Evolutionary conservation across 2,329 filamentous ascomycete species (phyloP).

Genomic region (Ophiostoma ips): DNA sequence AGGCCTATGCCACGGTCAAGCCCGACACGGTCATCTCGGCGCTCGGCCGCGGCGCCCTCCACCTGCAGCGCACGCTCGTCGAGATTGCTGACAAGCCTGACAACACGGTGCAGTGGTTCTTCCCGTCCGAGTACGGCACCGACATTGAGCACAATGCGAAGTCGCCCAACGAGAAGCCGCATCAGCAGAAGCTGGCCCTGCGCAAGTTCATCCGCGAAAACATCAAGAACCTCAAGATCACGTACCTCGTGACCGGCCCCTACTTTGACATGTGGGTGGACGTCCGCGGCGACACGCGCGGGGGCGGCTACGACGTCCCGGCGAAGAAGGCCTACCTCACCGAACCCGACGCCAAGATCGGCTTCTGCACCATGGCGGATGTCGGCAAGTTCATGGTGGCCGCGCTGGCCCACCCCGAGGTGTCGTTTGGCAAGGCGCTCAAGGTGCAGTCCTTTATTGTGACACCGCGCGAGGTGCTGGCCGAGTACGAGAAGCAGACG

Average conservation of each 20-base stretch:
- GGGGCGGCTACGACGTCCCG: slow-evolving; percentile 45
- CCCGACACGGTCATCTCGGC: slow-evolving; percentile 54
- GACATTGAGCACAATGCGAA: slow-evolving; percentile 47
- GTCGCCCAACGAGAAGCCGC: slow-evolving; percentile 48
- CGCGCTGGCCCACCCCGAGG: slow-evolving; percentile 42
- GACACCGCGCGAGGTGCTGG: slow-evolving; percentile 46
- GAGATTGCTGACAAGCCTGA: slow-evolving; percentile 39
- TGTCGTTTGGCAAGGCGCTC: slow-evolving; percentile 39
- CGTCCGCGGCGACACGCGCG: slow-evolving; percentile 23
- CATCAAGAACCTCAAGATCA: slow-evolving; percentile 41
- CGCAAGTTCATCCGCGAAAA: slow-evolving; percentile 42
- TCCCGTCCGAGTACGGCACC: slow-evolving; percentile 54
- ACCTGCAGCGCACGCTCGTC: slow-evolving; percentile 47
- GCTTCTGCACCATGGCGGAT: slow-evolving; percentile 58
- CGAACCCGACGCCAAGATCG: slow-evolving; percentile 46
- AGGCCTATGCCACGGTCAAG: slow-evolving; percentile 39
- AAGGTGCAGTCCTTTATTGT: slow-evolving; percentile 60
- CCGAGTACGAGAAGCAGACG: slow-evolving; percentile 56
- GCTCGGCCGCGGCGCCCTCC: slow-evolving; percentile 48
- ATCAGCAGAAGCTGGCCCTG: slow-evolving; percentile 58
- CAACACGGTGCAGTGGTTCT: slow-evolving; percentile 43
- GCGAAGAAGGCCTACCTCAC: slow-evolving; percentile 45
- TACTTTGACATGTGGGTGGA: slow-evolving; percentile 50
- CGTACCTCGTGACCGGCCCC: slow-evolving; percentile 57
- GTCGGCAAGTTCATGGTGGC: slow-evolving; percentile 54